These are phyloP conservation scores for Cadophora luteo-olivacea DNA, from an alignment of 2,329 filamentous ascomycete species.

Conservation along the genomic window DNA sequence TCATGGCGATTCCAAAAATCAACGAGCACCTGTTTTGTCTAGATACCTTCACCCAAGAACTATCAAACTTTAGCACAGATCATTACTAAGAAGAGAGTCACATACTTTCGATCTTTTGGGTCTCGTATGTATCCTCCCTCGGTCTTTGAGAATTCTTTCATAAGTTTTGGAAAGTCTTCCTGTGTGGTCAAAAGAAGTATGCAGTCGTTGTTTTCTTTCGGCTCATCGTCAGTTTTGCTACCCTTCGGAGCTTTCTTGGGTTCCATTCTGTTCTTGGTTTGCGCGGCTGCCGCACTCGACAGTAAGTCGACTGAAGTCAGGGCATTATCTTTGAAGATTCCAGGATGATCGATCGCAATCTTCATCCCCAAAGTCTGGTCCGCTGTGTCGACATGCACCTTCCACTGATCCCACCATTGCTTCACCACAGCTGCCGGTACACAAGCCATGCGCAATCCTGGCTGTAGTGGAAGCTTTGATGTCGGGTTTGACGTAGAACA, in stretches of 20 bases:
- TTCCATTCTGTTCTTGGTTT: constrained; percentile 14
- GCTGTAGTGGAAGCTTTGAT: constrained; percentile 26
- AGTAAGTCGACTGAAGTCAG: background rate
- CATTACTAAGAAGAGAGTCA: background rate
- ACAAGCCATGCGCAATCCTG: constrained; percentile 31
- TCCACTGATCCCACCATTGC: constrained; percentile 31
- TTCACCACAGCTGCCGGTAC: constrained; percentile 30
- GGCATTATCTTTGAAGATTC: background rate
- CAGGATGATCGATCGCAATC: constrained; percentile 26
- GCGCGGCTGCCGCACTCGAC: background rate
- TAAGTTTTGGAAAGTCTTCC: constrained; percentile 21
- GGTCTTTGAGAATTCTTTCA: constrained; percentile 25
- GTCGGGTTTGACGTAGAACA: constrained; percentile 30
- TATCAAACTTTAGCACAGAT: background rate
- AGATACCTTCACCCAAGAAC: constrained; percentile 21
- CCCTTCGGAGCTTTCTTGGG: constrained; percentile 1
- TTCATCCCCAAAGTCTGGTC: constrained; percentile 21
- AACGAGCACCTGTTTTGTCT: constrained; percentile 19
- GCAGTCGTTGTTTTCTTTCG: constrained; percentile 26
- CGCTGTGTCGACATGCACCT: constrained; percentile 29
- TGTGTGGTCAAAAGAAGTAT: constrained; percentile 30
- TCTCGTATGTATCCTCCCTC: constrained; percentile 6
- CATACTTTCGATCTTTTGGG: constrained; percentile 5
- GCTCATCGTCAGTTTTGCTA: constrained; percentile 11
- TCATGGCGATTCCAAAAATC: constrained; percentile 35